Base-by-base conservation (phyloP, 805 yeast species). In the Sugiyamaella americana region DNA sequence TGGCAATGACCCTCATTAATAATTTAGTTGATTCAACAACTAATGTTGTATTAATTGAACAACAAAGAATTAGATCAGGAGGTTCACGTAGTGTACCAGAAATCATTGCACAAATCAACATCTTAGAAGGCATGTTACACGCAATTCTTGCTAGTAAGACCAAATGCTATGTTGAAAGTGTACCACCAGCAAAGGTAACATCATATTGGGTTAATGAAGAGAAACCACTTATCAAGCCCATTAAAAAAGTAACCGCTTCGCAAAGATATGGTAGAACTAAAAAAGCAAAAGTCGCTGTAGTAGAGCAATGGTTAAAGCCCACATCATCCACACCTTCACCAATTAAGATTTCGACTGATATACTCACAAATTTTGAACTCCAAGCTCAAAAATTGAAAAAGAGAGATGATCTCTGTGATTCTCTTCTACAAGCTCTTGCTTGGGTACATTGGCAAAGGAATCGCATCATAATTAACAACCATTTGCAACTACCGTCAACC, bases 371-470 rank as follows among this genome's bases (percentile, higher is more conserved):
- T 10, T 35, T 26, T n/a, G 30, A 44, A 20, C 21, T 21, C 17
- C 32, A 45, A 19, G 38, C 24, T 5, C 10, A 8, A 13, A 18
- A 22, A 21, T 35, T 34, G 26, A 61, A 59, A 18, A 82, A 82
- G 58, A 74, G 75, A 37, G 89, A 82, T 58, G 89, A 82, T 58
- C 63, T 82, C 46, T 75, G 80, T 5, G 89, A 82, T 58, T 70
- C 82, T 0, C 63, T 82, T n/a, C 62, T 82, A 13, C 86, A 82
- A 59, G 84, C 78, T 1, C 49, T 80, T 2, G 69, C 76, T 0
- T 74, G 76, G 70, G 44, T 67, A 11, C 56, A 64, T 10, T 79
- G 81, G 75, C 64, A 68, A 32, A 37, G 53, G 3, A 70, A 68
- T 48, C 37, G 40, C 13, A 21, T 21, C 13, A 8, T 26, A 8